phyloP scores from a whole-genome alignment of 2,329 filamentous ascomycete species.

The Zasmidium citrigriseum region DNA sequence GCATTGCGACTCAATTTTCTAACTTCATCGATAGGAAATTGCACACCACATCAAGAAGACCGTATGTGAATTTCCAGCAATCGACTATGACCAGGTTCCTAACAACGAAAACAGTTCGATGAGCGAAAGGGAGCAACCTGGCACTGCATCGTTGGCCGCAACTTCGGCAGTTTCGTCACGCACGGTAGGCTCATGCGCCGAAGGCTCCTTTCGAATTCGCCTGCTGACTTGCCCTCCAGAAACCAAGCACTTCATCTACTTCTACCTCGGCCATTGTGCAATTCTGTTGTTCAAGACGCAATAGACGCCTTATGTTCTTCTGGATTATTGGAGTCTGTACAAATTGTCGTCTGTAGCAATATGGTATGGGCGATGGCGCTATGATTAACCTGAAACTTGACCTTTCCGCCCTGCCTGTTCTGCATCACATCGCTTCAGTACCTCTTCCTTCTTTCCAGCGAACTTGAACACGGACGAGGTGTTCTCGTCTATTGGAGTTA shows the following conservation, averaged over 20 bases:
- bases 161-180: slow-evolving; percentile 98
- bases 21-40: slow-evolving; percentile 67
- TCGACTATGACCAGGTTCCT: not conserved
- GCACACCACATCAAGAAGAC: slow-evolving; percentile 95
- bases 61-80: slow-evolving; percentile 48
- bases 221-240: slow-evolving; percentile 57
- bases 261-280: slow-evolving; percentile 97
- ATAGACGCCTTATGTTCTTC: too few species aligned
- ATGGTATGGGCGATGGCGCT: too few species aligned
- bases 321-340: too few species aligned
- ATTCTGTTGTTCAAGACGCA: slow-evolving; percentile 99
- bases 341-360: too few species aligned
- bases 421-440: too few species aligned
- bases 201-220: not conserved
- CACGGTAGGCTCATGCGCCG: slow-evolving; percentile 66
- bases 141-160: slow-evolving; percentile 98
- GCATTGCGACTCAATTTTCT: not conserved
- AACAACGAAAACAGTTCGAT: slow-evolving; percentile 70
- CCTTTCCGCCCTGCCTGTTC: too few species aligned
- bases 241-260: slow-evolving; percentile 99
- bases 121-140: slow-evolving; percentile 95
- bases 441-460: too few species aligned
- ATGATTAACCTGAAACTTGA: too few species aligned
- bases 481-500: too few species aligned
- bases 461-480: too few species aligned